Base-by-base conservation (phyloP, 495 filamentous ascomycete species). In the Talaromyces wortmannii region DNA sequence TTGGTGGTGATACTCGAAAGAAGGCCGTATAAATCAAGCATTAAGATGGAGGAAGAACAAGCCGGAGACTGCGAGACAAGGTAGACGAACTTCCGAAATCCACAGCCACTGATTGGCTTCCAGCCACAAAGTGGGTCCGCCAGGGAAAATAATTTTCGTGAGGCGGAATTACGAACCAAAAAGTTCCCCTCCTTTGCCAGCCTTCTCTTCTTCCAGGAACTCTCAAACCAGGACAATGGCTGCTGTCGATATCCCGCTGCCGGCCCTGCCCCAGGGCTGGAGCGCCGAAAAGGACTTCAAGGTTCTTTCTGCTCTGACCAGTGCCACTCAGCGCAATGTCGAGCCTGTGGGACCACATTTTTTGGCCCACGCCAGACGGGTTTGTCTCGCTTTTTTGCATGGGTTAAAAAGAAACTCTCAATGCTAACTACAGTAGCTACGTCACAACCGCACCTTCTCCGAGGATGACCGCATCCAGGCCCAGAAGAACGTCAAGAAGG, bases 401-500 rank as follows among this genome's bases (percentile, higher is more conserved):
- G 23, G 4, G 50, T n/a, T 3, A 31, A n/a, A 17, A 15, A 32
- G 56, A 46, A 17, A n/a, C 13, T 17, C 3, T 51, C 2, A 56
- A 42, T 16, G 29, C 32, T 48, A 36, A 49, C 53, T 32, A 33
- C 11, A 60, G 59, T 61, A 87, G 83, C 87, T 85, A 71, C 90
- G 92, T 57, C 94, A 98, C 76, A 84, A 92, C 75, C 90, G 94
- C 62, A 97, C 94, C 53, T 97, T 98, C 77, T 96, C 91, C 63
- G 94, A 98, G 71, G 94, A 98, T 76, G 94, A 98, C 68, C 85
- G 91, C 51, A 92, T 97, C 64, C 90, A 97, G 72, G 94, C 94
- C 30, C 87, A 92, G 74, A 83, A 92, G 67, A 92, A 85, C 57
- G 92, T 91, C 63, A 94, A 94, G 83, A 96, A 94, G 73, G 85